These are phyloP conservation scores for Syzygium jambos DNA, from an alignment of 345 rosid genomes.

Conservation along the genomic window DNA sequence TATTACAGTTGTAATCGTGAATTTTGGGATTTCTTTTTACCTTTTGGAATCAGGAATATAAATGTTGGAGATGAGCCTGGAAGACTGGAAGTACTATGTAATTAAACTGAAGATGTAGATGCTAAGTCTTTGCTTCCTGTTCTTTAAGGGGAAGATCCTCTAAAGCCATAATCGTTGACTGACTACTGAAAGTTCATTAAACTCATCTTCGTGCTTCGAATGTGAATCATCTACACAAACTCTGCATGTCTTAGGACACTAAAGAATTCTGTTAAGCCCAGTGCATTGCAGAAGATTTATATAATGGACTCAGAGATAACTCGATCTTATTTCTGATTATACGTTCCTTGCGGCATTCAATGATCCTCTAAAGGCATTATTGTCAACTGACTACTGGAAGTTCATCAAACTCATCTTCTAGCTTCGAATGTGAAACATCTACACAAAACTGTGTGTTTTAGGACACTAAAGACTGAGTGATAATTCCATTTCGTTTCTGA, in stretches of 20 bases:
- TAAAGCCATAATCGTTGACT: background rate
- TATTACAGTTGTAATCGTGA: background rate
- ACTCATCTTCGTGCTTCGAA: background rate
- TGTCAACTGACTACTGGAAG: background rate
- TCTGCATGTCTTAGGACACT: background rate
- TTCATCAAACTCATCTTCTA: background rate
- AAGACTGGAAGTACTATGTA: background rate
- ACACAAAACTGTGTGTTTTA: background rate
- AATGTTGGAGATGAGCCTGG: background rate
- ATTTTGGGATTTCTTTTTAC: background rate
- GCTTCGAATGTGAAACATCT: background rate
- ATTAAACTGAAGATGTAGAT: background rate
- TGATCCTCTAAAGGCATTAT: background rate
- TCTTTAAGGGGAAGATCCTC: background rate
- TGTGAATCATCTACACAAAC: background rate
- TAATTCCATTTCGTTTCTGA: background rate
- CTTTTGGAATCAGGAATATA: background rate
- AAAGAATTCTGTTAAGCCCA: background rate
- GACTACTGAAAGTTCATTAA: background rate
- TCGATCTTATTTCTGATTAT: background rate
- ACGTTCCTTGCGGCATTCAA: background rate
- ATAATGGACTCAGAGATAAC: background rate
- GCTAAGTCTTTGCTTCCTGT: background rate
- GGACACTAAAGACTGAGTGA: background rate
- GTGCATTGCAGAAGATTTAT: background rate